These are phyloP conservation scores for Plectosphaerella sp. DNA, from an alignment of 2,329 filamentous ascomycete species.

Conservation along the genomic window DNA sequence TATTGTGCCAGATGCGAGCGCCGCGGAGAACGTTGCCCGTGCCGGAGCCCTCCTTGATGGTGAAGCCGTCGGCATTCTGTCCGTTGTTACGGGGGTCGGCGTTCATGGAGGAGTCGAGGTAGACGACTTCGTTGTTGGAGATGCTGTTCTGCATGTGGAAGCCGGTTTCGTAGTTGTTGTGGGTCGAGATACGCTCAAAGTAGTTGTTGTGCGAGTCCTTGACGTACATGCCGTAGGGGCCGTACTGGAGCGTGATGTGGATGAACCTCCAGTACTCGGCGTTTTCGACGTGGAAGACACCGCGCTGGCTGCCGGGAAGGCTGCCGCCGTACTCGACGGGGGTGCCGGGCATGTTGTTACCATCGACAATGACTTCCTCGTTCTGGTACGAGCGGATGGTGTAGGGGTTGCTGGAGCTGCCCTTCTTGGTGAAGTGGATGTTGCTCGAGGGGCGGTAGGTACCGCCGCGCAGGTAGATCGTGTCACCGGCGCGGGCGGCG, in stretches of 20 bases:
- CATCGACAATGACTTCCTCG: slow-evolving; percentile 41
- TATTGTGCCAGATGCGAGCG: slow-evolving; percentile 39
- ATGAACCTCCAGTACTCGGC: slow-evolving; percentile 29
- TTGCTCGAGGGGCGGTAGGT: slow-evolving; percentile 38
- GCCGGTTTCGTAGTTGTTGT: slow-evolving; percentile 31
- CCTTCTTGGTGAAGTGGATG: slow-evolving; percentile 40
- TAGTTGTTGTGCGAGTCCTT: slow-evolving; percentile 28
- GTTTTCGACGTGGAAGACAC: slow-evolving; percentile 39
- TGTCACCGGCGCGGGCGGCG: slow-evolving; percentile 38
- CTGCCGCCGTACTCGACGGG: slow-evolving; percentile 33
- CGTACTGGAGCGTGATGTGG: slow-evolving; percentile 28
- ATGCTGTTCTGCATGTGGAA: slow-evolving; percentile 25
- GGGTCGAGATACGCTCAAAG: slow-evolving; percentile 26
- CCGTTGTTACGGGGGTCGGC: slow-evolving; percentile 40
- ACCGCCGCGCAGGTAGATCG: slow-evolving; percentile 25
- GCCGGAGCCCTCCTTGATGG: slow-evolving; percentile 37
- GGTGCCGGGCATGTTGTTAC: slow-evolving; percentile 32
- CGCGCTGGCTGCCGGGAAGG: slow-evolving; percentile 34
- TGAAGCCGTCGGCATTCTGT: slow-evolving; percentile 39
- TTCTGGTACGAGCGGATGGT: slow-evolving; percentile 34
- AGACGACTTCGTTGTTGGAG: slow-evolving; percentile 25
- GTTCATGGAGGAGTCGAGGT: slow-evolving; percentile 31
- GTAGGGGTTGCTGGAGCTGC: slow-evolving; percentile 31
- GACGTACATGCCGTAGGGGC: slow-evolving; percentile 29
- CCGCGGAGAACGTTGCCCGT: slow-evolving; percentile 35